A percentile compares a stretch with the other conserved stretches of the same genome.
These are phyloP conservation scores for Thelonectria olida DNA, from an alignment of 2,329 filamentous ascomycete genomes.

Conservation along the genomic window DNA sequence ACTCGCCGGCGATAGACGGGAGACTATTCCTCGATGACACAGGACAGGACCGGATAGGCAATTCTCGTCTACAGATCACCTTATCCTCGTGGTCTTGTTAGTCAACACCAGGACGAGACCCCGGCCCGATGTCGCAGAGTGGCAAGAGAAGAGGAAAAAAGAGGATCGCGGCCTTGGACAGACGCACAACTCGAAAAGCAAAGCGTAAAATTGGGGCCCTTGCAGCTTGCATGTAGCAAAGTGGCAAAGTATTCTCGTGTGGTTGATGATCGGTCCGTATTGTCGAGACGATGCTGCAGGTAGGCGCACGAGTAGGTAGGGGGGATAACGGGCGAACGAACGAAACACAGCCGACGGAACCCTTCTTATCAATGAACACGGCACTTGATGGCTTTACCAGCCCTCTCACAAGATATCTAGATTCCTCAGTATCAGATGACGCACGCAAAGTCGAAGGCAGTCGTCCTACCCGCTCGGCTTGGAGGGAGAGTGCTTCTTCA, in stretches of 20 bases:
- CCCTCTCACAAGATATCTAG: not conserved
- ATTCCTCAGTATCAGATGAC: not conserved
- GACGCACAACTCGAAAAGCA: slow-evolving; percentile 18
- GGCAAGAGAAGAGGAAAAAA: not conserved
- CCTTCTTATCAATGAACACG: too few species aligned
- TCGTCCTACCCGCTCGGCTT: not conserved
- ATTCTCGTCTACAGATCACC: slow-evolving; percentile 6
- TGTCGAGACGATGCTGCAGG: too few species aligned
- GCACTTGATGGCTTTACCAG: not conserved
- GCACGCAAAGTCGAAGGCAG: not conserved
- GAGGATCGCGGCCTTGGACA: slow-evolving; percentile 3
- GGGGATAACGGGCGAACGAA: too few species aligned
- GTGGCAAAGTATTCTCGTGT: slow-evolving; percentile 6
- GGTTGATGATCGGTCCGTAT: not conserved
- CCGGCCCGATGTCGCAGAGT: slow-evolving; percentile 21
- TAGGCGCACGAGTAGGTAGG: too few species aligned
- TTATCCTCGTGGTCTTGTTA: slow-evolving; percentile 14
- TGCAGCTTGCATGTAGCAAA: slow-evolving; percentile 25
- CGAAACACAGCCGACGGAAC: not conserved
- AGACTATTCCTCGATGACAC: too few species aligned
- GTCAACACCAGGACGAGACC: not conserved
- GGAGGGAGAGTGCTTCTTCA: slow-evolving; percentile 7
- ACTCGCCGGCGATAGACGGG: not conserved
- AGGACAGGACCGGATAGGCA: too few species aligned
- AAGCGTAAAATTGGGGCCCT: slow-evolving; percentile 20